Conservation (phyloP, 2,329 filamentous ascomycete genomes). For the Colletotrichum musicola region DNA sequence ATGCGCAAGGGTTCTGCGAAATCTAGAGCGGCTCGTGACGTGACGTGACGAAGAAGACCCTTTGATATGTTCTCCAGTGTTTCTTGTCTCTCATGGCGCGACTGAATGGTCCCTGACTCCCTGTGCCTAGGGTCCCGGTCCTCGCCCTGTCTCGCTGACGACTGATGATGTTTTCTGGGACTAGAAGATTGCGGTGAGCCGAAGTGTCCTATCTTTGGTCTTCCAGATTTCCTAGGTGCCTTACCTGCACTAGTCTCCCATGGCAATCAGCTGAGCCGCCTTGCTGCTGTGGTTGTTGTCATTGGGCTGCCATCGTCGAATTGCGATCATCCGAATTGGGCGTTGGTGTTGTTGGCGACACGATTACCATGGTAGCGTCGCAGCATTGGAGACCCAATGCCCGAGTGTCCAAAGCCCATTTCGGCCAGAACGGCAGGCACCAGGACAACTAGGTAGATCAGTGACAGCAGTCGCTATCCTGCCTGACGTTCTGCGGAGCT, state of each 20-base stretch:
- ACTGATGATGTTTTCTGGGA: not conserved
- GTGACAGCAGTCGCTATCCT: too few species aligned
- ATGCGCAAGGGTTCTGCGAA: not conserved
- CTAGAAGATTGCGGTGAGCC: constrained; percentile 27
- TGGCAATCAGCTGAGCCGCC: too few species aligned
- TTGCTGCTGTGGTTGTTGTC: too few species aligned
- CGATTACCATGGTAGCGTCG: constrained; percentile 1
- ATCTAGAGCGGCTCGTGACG: too few species aligned
- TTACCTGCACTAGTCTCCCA: too few species aligned
- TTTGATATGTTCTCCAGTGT: not conserved
- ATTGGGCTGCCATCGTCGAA: too few species aligned
- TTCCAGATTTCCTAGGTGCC: not conserved
- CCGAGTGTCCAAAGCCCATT: not conserved
- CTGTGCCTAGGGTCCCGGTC: not conserved
- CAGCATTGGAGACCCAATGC: not conserved
- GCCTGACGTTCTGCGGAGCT: not conserved
- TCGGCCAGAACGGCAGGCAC: not conserved
- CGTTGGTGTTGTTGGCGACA: not conserved
- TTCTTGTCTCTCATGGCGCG: not conserved
- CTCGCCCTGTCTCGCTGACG: not conserved
- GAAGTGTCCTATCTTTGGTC: not conserved
- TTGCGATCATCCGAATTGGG: too few species aligned
- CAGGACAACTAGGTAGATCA: too few species aligned
- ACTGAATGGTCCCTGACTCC: too few species aligned
- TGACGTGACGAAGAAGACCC: too few species aligned